Conservation (phyloP, 768 basidiomycete genomes). For the Hypholoma sublateritium region DNA sequence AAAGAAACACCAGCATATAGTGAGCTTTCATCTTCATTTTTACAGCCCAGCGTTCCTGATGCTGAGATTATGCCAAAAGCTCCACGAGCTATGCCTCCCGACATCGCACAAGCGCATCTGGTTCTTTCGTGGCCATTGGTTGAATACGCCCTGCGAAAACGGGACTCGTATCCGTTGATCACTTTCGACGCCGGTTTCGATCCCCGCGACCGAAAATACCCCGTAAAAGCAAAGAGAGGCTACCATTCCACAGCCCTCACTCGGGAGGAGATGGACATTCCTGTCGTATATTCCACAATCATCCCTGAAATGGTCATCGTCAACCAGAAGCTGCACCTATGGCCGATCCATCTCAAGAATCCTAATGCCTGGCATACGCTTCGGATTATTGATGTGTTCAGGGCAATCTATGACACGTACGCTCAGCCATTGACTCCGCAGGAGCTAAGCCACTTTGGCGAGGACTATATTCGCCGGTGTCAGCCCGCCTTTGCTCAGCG, state of each 20-base stretch:
- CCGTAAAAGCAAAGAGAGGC: slow-evolving; percentile 23
- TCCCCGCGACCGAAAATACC: slow-evolving; percentile 26
- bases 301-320: slow-evolving; percentile 51
- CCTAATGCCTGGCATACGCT: slow-evolving; percentile 43
- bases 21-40: neutral
- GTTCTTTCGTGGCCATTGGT: slow-evolving; percentile 43
- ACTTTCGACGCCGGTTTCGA: slow-evolving; percentile 54
- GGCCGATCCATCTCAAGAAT: slow-evolving; percentile 40
- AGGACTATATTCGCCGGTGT: slow-evolving; percentile 34
- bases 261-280: slow-evolving; percentile 43
- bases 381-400: slow-evolving; percentile 57
- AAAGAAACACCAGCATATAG: slow-evolving; percentile 11
- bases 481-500: slow-evolving; percentile 44
- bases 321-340: slow-evolving; percentile 36
- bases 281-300: slow-evolving; percentile 30
- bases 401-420: slow-evolving; percentile 53
- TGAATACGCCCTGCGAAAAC: slow-evolving; percentile 32
- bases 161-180: slow-evolving; percentile 32
- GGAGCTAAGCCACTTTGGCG: slow-evolving; percentile 33
- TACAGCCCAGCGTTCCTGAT: neutral
- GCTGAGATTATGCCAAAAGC: neutral
- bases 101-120: slow-evolving; percentile 4
- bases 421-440: slow-evolving; percentile 41
- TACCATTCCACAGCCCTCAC: slow-evolving; percentile 25
- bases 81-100: neutral